Percentiles rank a stretch among this genome's conserved stretches.
Conservation (phyloP, 768 basidiomycete genomes). For the Mycena galopus region DNA sequence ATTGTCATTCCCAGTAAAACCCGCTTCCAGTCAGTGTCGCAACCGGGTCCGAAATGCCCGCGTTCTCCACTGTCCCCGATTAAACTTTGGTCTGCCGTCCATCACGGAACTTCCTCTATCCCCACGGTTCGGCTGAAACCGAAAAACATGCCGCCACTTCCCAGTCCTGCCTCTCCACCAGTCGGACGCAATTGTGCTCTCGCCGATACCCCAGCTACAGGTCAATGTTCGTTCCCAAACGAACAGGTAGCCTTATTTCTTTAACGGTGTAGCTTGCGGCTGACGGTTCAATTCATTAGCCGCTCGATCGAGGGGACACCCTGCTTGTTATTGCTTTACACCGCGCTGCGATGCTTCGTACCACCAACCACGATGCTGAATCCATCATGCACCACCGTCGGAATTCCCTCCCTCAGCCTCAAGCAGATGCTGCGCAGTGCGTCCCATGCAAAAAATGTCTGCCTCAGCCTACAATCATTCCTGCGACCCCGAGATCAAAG, state of each 20-base stretch:
- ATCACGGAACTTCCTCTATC: slow-evolving; percentile 10
- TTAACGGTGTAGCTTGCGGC: too few relatives aligned
- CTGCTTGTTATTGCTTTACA: slow-evolving; percentile 15
- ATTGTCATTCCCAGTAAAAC: slow-evolving; percentile 10
- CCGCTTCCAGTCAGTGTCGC: slow-evolving; percentile 2
- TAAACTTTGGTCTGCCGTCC: slow-evolving; percentile 21
- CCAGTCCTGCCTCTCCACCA: not conserved
- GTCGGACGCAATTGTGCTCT: not conserved
- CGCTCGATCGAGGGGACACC: not conserved
- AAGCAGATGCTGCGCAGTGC: not conserved
- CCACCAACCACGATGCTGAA: slow-evolving; percentile 13
- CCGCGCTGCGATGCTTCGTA: slow-evolving; percentile 28
- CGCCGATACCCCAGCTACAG: not conserved
- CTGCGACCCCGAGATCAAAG: not conserved
- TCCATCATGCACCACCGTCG: slow-evolving; percentile 10
- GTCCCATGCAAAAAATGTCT: not conserved
- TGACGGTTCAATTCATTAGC: not conserved
- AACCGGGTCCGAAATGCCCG: not conserved
- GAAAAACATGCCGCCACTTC: not conserved
- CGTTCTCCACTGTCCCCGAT: slow-evolving; percentile 17
- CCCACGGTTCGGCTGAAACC: slow-evolving; percentile 5
- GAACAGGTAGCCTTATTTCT: not conserved
- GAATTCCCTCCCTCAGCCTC: not conserved
- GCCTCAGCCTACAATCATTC: not conserved
- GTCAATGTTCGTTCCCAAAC: not conserved